Conservation (phyloP, 2,329 filamentous ascomycete species). For the Beauveria brongniartii region DNA sequence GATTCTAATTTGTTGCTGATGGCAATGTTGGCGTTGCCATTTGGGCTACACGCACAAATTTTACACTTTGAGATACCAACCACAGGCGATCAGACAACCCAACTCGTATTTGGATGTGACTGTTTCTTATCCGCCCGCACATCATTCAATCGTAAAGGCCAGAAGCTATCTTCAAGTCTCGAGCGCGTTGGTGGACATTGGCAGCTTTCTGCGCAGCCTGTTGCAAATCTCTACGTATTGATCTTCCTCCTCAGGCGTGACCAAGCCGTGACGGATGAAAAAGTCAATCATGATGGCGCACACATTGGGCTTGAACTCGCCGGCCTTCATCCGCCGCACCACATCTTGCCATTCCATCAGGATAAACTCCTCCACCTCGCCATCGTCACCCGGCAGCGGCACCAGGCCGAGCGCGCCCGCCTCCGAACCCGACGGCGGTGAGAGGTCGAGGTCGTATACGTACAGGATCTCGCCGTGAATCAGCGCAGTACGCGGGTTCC, state of each 20-base stretch:
- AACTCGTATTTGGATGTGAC: neutral
- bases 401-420: slow-evolving; percentile 48
- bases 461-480: slow-evolving; percentile 43
- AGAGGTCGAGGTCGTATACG: slow-evolving; percentile 68
- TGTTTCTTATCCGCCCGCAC: neutral
- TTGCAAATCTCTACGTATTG: slow-evolving; percentile 61
- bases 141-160: neutral
- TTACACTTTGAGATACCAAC: slow-evolving; percentile 6
- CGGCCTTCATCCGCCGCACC: slow-evolving; percentile 49
- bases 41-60: slow-evolving; percentile 44
- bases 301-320: slow-evolving; percentile 82
- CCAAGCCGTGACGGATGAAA: slow-evolving; percentile 65
- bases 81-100: neutral
- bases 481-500: slow-evolving; percentile 19
- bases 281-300: slow-evolving; percentile 74
- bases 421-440: slow-evolving; percentile 29
- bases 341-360: slow-evolving; percentile 56
- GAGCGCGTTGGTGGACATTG: slow-evolving; percentile 25
- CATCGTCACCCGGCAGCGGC: slow-evolving; percentile 60
- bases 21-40: slow-evolving; percentile 33
- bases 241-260: slow-evolving; percentile 64
- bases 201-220: slow-evolving; percentile 36
- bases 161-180: neutral
- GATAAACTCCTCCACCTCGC: slow-evolving; percentile 67
- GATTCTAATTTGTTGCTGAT: slow-evolving; percentile 5